Evolutionary conservation across 2,329 filamentous ascomycete genomes (phyloP).

Genomic region (Ustilaginoidea virens): DNA sequence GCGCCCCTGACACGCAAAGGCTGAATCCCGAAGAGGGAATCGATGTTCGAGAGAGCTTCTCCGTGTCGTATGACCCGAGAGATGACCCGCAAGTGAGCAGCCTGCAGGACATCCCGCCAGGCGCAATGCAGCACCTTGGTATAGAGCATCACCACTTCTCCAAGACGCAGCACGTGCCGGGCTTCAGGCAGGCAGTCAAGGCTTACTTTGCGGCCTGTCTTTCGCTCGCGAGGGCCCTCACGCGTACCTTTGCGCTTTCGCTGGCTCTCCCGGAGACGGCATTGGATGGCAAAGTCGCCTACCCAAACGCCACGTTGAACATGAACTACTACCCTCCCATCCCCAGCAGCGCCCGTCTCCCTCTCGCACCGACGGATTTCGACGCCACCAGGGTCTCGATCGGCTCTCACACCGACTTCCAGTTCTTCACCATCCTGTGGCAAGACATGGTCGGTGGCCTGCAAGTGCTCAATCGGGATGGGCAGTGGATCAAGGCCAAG

Average conservation of each 20-base stretch:
- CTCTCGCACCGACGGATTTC: neutral
- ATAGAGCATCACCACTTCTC: conserved; percentile 29
- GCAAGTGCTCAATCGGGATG: conserved; percentile 23
- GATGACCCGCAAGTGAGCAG: conserved; percentile 31
- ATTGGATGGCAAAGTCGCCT: conserved; percentile 37
- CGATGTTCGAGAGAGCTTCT: conserved; percentile 36
- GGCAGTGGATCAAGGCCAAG: conserved; percentile 25
- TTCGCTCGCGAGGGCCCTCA: conserved; percentile 31
- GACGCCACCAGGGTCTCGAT: conserved; percentile 18
- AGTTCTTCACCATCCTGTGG: conserved; percentile 32
- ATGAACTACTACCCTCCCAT: conserved; percentile 25
- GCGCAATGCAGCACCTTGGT: conserved; percentile 25
- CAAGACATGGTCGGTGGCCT: conserved; percentile 27
- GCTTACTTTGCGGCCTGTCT: conserved; percentile 33
- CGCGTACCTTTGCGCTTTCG: conserved; percentile 37
- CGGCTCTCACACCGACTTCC: conserved; percentile 37
- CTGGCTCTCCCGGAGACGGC: conserved; percentile 36
- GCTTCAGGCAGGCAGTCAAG: conserved; percentile 30
- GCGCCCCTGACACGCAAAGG: conserved; percentile 22
- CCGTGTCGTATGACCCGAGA: conserved; percentile 35
- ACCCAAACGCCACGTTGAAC: conserved; percentile 29
- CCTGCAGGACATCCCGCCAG: conserved; percentile 23
- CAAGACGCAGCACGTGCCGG: conserved; percentile 28
- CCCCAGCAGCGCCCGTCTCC: neutral
- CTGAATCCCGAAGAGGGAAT: conserved; percentile 33